Evolutionary conservation across 1,284 basidiomycete genomes (phyloP).

Genomic region (Dichomitus squalens): DNA sequence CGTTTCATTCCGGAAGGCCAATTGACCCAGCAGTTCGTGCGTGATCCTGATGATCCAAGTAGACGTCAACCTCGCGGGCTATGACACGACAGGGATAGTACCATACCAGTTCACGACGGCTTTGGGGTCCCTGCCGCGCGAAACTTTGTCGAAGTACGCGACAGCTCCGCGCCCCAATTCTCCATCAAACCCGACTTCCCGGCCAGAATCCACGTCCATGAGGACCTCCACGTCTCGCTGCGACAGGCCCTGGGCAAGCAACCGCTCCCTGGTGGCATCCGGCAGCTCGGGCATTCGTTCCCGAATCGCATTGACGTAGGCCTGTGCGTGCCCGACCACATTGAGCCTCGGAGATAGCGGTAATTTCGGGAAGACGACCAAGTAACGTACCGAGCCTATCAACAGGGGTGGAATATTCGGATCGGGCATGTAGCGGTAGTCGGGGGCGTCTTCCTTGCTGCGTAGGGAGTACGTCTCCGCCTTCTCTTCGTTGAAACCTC

Average conservation of each 20-base stretch:
- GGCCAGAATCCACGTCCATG: constrained; percentile 68
- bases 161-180: constrained; percentile 56
- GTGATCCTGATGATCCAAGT: constrained; percentile 63
- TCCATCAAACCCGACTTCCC: constrained; percentile 65
- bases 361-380: background rate
- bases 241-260: constrained; percentile 57
- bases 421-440: constrained; percentile 99
- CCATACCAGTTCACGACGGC: constrained; percentile 82
- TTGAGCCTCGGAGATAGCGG: constrained; percentile 1
- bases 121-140: constrained; percentile 61
- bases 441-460: constrained; percentile 91
- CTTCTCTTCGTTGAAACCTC: constrained; percentile 85
- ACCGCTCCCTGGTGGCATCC: constrained; percentile 59
- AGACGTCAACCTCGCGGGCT: background rate
- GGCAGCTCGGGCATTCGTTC: constrained; percentile 80
- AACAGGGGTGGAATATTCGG: constrained; percentile 85
- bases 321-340: constrained; percentile 40
- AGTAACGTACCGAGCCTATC: constrained; percentile 54
- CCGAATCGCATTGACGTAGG: constrained; percentile 60
- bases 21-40: constrained; percentile 82
- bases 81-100: background rate
- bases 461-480: constrained; percentile 84
- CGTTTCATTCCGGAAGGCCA: constrained; percentile 58
- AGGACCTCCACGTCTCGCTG: constrained; percentile 76
- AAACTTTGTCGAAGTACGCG: constrained; percentile 76